Evolutionary conservation across 2,329 filamentous ascomycete species (phyloP).

Genomic region (Clonostachys rhizophaga): DNA sequence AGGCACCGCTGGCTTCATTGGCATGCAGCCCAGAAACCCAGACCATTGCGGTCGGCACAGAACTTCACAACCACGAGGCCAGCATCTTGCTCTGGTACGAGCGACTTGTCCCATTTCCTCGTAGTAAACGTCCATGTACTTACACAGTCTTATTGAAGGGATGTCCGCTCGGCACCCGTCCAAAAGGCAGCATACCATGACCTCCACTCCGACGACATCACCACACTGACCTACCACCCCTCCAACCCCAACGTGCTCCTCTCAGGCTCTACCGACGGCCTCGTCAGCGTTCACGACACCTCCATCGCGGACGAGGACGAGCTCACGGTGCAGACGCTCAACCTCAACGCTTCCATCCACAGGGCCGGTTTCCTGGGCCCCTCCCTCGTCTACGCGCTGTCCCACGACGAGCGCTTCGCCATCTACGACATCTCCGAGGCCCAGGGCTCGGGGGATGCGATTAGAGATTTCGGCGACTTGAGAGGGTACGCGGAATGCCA

Average conservation of each 20-base stretch:
- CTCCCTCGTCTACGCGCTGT: constrained; percentile 65
- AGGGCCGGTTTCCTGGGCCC: constrained; percentile 65
- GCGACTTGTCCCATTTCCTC: constrained; percentile 4
- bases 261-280: constrained; percentile 74
- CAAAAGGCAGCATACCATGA: constrained; percentile 54
- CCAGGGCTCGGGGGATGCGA: constrained; percentile 52
- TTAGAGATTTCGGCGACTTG: constrained; percentile 63
- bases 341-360: constrained; percentile 71
- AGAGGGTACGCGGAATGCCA: constrained; percentile 61
- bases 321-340: constrained; percentile 71
- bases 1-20: constrained; percentile 57
- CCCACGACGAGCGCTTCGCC: constrained; percentile 73
- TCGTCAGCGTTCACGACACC: constrained; percentile 74
- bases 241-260: constrained; percentile 57
- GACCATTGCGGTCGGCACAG: constrained; percentile 67
- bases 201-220: constrained; percentile 65
- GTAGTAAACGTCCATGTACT: background rate
- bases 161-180: constrained; percentile 43
- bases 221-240: constrained; percentile 56
- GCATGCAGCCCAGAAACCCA: constrained; percentile 53
- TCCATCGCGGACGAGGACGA: constrained; percentile 71
- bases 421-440: constrained; percentile 67
- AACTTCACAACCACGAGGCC: constrained; percentile 60
- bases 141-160: constrained; percentile 33
- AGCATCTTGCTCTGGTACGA: constrained; percentile 56